Evolutionary conservation across 305 asterid species (phyloP), one percentile per base, ranked within the genome.

Genomic region (Plantago lanceolata): DNA sequence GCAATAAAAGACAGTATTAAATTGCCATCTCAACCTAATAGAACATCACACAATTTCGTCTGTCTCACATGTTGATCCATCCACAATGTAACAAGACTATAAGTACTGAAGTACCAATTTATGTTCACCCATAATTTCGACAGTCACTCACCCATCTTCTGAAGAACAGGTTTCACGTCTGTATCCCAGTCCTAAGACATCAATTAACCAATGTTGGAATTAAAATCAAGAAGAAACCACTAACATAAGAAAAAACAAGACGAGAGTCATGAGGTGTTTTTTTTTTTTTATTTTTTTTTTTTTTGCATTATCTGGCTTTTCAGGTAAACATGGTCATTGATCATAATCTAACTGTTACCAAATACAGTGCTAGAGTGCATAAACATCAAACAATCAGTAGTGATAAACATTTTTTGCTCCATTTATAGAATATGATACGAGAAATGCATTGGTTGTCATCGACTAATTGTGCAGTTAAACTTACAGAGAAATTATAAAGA

Each of bases 71-170:
- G 1, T 3, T 24, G 28, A 24, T 24, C 28, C 28, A 24, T 24
- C 28, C 28, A 24, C 3, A 24, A 24, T 24, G 28, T 24, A 24
- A 24, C 28, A 24, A 24, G 3, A 24, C 14, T 47, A 61, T 59
- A 47, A 4, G 17, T 12, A 47, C 17, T 12, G 3, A 47, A 4
- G 17, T 47, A 56, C 45, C 17, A 15, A 31, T 8, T 19, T 18
- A 70, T 62, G 28, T 16, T 19, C 58, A 71, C 51, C 64, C 59
- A 68, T 18, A 50, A 66, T 13, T 29, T 49, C 48, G 5, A 24
- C 62, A 63, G 53, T 67, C 70, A 82, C 95, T 85, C 78, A 92
- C 98, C 98, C 79, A 89, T 71, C 73, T 65, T 81, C 70, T 82
- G 84, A 74, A 89, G 90, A 68, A 89, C 73, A 47, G 86, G 83